Conservation (phyloP, 768 basidiomycete species). For the Amylocystis lapponica region DNA sequence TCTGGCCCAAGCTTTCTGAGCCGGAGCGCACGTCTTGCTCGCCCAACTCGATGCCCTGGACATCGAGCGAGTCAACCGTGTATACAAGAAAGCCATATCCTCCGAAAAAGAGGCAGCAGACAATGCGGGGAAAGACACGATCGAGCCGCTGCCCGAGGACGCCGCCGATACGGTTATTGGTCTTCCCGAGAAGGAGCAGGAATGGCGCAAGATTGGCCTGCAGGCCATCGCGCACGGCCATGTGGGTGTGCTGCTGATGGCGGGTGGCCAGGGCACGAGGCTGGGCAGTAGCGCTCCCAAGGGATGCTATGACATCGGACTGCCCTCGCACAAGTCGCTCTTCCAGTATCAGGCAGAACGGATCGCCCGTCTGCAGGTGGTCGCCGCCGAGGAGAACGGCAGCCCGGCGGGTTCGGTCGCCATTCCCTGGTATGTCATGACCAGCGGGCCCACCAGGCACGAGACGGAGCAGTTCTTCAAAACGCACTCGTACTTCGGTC, state of each 20-base stretch:
- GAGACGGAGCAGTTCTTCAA: constrained; percentile 86
- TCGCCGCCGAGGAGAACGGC: constrained; percentile 55
- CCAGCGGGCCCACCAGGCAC: constrained; percentile 87
- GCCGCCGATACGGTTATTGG: constrained; percentile 61
- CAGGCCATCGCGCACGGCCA: constrained; percentile 74
- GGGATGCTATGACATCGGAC: constrained; percentile 95
- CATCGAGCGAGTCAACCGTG: constrained; percentile 85
- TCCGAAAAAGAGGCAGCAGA: constrained; percentile 51
- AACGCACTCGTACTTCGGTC: constrained; percentile 74
- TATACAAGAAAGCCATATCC: constrained; percentile 71
- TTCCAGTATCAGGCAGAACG: constrained; percentile 99
- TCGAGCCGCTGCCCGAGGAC: constrained; percentile 78
- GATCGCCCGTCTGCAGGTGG: constrained; percentile 73
- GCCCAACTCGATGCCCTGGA: constrained; percentile 76
- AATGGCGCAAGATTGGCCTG: constrained; percentile 79
- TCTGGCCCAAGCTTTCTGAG: constrained; percentile 70
- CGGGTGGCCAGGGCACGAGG: constrained; percentile 95
- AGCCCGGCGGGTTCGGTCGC: constrained; percentile 57
- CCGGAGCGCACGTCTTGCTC: constrained; percentile 55
- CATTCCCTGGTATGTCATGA: constrained; percentile 99
- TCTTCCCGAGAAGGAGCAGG: constrained; percentile 46
- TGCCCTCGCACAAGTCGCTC: constrained; percentile 88
- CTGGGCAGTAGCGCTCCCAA: constrained; percentile 91
- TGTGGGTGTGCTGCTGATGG: constrained; percentile 96
- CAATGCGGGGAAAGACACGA: constrained; percentile 41